Conservation (phyloP, 768 basidiomycete genomes). For the Russula sp. region DNA sequence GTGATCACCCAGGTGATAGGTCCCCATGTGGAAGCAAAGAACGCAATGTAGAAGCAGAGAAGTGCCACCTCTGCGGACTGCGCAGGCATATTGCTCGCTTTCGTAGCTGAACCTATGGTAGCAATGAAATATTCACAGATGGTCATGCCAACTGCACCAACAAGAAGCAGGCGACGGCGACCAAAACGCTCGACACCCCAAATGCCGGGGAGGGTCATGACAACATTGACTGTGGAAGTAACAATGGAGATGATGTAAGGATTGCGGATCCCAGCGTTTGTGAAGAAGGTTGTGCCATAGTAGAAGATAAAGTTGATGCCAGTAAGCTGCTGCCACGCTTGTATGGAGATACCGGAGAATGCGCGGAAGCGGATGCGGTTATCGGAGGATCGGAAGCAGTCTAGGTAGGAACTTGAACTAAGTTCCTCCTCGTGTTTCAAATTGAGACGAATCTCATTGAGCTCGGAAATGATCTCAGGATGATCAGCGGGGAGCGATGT, state of each 20-base stretch:
- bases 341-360: slow-evolving; percentile 76
- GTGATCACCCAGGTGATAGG: slow-evolving; percentile 58
- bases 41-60: slow-evolving; percentile 43
- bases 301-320: slow-evolving; percentile 71
- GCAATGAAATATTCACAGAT: slow-evolving; percentile 80
- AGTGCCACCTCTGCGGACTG: slow-evolving; percentile 41
- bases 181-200: slow-evolving; percentile 78
- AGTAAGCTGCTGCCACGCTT: slow-evolving; percentile 74
- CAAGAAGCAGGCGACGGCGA: slow-evolving; percentile 70
- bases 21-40: slow-evolving; percentile 56
- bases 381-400: slow-evolving; percentile 44
- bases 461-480: slow-evolving; percentile 45
- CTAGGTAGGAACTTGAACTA: slow-evolving; percentile 55
- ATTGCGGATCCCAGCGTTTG: slow-evolving; percentile 36
- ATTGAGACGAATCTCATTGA: slow-evolving; percentile 49
- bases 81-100: slow-evolving; percentile 40
- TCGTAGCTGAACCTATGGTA: slow-evolving; percentile 49
- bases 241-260: slow-evolving; percentile 54
- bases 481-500: slow-evolving; percentile 45
- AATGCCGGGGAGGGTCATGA: slow-evolving; percentile 74
- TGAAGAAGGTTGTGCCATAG: slow-evolving; percentile 42
- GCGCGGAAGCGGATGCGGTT: slow-evolving; percentile 59
- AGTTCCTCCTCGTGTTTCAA: slow-evolving; percentile 54
- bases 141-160: slow-evolving; percentile 77
- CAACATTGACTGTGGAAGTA: slow-evolving; percentile 69